Conservation (phyloP, 768 basidiomycete genomes). For the Tulasnella calospora region DNA sequence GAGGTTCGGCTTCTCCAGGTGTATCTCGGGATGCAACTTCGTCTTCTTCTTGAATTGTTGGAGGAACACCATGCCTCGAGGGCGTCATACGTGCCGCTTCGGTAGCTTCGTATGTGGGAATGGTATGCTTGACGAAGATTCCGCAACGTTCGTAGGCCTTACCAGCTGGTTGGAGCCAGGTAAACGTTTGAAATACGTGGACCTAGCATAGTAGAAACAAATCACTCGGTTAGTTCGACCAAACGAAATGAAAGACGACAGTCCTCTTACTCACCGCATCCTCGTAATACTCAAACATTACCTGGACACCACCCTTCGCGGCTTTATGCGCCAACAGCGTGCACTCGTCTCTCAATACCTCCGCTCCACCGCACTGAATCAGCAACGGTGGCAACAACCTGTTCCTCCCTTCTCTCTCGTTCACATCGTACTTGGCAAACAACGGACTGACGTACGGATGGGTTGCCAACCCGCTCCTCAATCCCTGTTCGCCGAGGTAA, state of each 20-base stretch:
- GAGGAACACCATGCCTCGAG: background rate
- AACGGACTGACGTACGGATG: conserved; percentile 95
- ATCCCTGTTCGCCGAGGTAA: conserved; percentile 72
- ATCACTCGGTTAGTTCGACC: background rate
- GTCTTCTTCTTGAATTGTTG: background rate
- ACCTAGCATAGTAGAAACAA: conserved; percentile 45
- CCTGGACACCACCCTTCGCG: conserved; percentile 73
- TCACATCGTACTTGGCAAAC: conserved; percentile 42
- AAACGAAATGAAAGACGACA: background rate
- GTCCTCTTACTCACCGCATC: conserved; percentile 64
- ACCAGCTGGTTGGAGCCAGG: conserved; percentile 39
- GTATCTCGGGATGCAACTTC: background rate
- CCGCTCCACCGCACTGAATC: conserved; percentile 88
- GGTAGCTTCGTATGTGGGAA: background rate
- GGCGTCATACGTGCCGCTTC: background rate
- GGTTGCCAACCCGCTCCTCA: conserved; percentile 71
- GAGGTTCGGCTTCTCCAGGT: no score
- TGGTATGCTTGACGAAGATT: background rate
- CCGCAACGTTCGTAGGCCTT: background rate
- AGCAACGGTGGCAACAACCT: conserved; percentile 81
- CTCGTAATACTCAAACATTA: conserved; percentile 83
- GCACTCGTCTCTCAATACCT: conserved; percentile 92
- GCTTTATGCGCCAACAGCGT: conserved; percentile 92
- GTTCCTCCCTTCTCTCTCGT: conserved; percentile 55
- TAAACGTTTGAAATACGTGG: conserved; percentile 87